Conservation (phyloP, 768 basidiomycete genomes). For the Thelephora ganbajun region DNA sequence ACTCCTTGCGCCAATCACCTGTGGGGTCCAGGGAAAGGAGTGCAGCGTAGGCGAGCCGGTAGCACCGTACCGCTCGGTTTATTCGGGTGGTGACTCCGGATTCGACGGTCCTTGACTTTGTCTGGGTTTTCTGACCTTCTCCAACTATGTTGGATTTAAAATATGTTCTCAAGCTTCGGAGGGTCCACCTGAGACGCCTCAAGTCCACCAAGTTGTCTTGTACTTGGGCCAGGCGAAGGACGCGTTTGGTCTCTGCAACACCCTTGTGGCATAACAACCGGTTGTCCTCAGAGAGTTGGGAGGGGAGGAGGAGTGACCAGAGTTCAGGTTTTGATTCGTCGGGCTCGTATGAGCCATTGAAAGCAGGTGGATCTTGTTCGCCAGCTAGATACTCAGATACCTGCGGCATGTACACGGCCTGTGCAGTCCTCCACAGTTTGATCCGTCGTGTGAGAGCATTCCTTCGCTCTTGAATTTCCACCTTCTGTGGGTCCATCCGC, state of each 20-base stretch:
- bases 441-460: constrained; percentile 1
- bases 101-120: constrained; percentile 1
- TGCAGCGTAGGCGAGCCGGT: constrained; percentile 3
- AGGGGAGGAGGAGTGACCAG: constrained; percentile 2
- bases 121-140: constrained; percentile 3
- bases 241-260: constrained; percentile 1
- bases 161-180: background rate
- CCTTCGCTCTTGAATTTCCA: constrained; percentile 2
- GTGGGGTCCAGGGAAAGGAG: constrained; percentile 2
- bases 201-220: constrained; percentile 4
- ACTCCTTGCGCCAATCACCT: constrained; percentile 1
- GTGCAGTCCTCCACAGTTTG: constrained; percentile 1
- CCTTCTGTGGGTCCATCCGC: background rate
- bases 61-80: background rate
- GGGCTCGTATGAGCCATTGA: background rate
- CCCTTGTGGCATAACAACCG: background rate
- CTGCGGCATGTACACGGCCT: constrained; percentile 4
- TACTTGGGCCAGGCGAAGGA: constrained; percentile 3
- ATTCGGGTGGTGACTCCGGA: background rate
- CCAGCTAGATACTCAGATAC: background rate
- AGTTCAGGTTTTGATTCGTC: background rate
- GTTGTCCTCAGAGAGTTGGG: background rate
- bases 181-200: constrained; percentile 1
- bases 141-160: background rate
- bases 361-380: background rate